phyloP scores from a whole-genome alignment of 139 green algal genomes.

The Coelastrella sp. region DNA sequence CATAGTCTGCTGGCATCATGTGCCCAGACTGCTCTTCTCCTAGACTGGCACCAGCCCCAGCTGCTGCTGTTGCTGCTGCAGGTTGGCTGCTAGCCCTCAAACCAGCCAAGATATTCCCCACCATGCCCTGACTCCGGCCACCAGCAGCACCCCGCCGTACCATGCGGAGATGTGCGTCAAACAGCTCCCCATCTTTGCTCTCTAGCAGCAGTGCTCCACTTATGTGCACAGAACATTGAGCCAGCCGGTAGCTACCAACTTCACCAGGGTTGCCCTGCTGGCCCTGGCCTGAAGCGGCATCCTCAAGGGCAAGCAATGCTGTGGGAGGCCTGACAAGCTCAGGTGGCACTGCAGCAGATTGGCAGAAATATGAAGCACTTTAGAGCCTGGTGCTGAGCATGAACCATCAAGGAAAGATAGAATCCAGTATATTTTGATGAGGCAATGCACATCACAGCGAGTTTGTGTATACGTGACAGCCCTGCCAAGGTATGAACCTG shows the following conservation, averaged over 20 bases:
- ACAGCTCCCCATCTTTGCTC: constrained; percentile 59
- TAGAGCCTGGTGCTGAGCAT: background rate
- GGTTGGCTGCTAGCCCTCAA: constrained; percentile 3
- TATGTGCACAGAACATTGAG: constrained; percentile 77
- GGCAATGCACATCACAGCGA: too few relatives aligned
- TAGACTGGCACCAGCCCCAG: constrained; percentile 1
- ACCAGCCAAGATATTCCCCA: background rate
- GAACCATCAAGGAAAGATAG: background rate
- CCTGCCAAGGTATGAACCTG: too few relatives aligned
- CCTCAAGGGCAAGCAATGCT: constrained; percentile 76
- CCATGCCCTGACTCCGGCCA: background rate
- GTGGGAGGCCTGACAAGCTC: constrained; percentile 59
- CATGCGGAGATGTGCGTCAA: constrained; percentile 63
- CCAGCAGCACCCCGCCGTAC: background rate
- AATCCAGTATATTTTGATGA: too few relatives aligned
- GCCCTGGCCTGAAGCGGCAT: constrained; percentile 41
- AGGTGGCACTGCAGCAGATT: background rate
- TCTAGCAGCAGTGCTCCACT: constrained; percentile 88
- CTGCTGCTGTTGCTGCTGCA: constrained; percentile 45
- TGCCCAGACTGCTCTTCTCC: background rate
- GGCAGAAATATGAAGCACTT: background rate
- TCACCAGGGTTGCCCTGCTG: constrained; percentile 22
- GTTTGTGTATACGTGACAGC: too few relatives aligned
- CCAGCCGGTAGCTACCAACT: constrained; percentile 67
- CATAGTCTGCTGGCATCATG: background rate